Conservation (phyloP, 2,329 filamentous ascomycete species). For the Trichoderma aggressivum region DNA sequence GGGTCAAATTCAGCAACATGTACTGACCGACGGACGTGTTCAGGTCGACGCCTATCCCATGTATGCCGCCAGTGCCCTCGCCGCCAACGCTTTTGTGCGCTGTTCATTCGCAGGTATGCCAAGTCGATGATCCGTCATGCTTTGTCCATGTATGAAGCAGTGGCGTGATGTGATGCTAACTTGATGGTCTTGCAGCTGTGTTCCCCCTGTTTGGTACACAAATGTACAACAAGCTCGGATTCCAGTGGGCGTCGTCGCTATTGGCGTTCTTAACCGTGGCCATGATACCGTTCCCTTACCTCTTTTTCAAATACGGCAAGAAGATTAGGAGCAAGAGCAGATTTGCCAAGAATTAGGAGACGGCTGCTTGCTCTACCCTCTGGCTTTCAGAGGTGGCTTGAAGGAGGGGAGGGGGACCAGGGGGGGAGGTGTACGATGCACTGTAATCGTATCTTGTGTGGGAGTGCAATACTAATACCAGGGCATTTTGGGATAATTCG, state of each 20-base stretch:
- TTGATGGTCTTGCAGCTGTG: conserved; percentile 44
- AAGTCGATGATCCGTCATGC: neutral
- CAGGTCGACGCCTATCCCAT: conserved; percentile 72
- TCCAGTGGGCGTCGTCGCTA: conserved; percentile 65
- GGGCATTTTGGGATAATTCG: neutral
- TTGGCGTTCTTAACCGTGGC: conserved; percentile 58
- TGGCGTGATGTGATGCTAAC: conserved; percentile 20
- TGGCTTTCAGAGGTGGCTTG: neutral
- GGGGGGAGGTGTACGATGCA: neutral
- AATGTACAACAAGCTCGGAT: conserved; percentile 67
- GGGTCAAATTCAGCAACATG: neutral
- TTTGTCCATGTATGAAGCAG: neutral
- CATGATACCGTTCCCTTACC: conserved; percentile 62
- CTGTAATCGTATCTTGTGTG: neutral
- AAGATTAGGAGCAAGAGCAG: conserved; percentile 52
- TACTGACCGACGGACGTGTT: neutral
- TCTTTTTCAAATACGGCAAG: conserved; percentile 62
- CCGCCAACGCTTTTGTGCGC: conserved; percentile 77
- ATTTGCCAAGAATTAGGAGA: conserved; percentile 41
- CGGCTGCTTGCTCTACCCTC: neutral
- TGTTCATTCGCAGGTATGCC: conserved; percentile 66
- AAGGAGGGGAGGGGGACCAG: no score
- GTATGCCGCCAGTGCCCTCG: conserved; percentile 74
- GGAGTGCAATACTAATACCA: neutral
- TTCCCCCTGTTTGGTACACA: conserved; percentile 74